Conservation (phyloP, 192 early-diverging fungal genomes). For the Ramicandelaber brevisporus region DNA sequence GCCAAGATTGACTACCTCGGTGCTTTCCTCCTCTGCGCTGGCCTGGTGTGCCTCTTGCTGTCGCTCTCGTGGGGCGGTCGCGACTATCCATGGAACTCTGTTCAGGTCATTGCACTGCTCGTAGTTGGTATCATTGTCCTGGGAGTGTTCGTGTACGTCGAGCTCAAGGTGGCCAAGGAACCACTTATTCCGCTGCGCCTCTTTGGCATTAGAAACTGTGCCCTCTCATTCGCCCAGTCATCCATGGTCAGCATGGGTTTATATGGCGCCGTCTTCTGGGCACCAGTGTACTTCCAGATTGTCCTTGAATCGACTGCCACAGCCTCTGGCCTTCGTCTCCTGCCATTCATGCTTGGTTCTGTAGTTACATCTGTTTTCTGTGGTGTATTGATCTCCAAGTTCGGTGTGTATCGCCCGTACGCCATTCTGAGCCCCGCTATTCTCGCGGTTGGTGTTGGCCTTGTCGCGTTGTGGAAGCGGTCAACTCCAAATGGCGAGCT, state of each 20-base stretch:
- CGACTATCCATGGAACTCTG: constrained; percentile 17
- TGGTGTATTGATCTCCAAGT: constrained; percentile 30
- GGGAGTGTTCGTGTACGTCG: constrained; percentile 15
- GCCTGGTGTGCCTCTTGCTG: constrained; percentile 17
- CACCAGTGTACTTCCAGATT: constrained; percentile 64
- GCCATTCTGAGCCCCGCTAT: constrained; percentile 31
- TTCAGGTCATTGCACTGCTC: constrained; percentile 16
- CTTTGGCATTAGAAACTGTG: too few species aligned
- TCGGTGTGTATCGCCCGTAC: constrained; percentile 30
- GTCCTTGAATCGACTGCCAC: constrained; percentile 47
- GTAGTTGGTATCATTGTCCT: constrained; percentile 8
- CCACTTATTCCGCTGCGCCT: constrained; percentile 24
- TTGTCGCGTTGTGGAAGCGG: constrained; percentile 34
- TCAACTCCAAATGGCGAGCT: constrained; percentile 23
- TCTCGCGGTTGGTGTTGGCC: constrained; percentile 28
- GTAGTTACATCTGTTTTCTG: constrained; percentile 34
- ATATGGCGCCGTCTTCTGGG: constrained; percentile 40
- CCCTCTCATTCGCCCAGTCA: constrained; percentile 5
- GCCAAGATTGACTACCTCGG: constrained; percentile 24
- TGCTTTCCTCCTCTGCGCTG: constrained; percentile 9
- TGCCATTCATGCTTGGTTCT: constrained; percentile 50
- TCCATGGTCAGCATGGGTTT: constrained; percentile 7
- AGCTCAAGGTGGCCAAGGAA: constrained; percentile 28
- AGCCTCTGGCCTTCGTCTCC: constrained; percentile 36
- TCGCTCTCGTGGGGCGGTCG: constrained; percentile 28